Evolutionary conservation across 129 eudicot genomes (phyloP), one percentile per base, ranked within the genome.

Genomic region (Artemisia annua): DNA sequence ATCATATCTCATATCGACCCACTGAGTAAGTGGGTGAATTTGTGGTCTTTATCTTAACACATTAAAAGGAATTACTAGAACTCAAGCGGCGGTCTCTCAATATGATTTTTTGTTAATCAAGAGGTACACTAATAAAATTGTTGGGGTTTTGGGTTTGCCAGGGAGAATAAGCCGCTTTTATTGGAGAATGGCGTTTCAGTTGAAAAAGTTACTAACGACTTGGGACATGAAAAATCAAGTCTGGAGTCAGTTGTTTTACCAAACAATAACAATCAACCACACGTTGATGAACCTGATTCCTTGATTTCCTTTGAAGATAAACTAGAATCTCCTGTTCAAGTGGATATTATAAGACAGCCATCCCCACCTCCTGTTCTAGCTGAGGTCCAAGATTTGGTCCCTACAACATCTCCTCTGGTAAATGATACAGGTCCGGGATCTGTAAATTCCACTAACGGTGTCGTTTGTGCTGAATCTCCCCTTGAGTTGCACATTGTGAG

Each of bases 331-430:
- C 75, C 86, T 67, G 67, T 75, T 49, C 83, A 82, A 80, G 48
- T 80, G 49, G 89, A 78, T 52, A 74, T 90, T 65, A 67, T 86
- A 22, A 86, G 91, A 74, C 99, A 94, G 71, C 99, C 97, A 69
- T 88, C 89, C 66, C 99, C 99, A 19, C 97, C 97, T 18, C 89
- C 99, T 60, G 87, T 94, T 64, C 87, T 94, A 66, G 97, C 97
- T 59, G 91, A 94, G 16, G 97, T 94, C 71, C 97, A 87, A 60
- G 96, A 94, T 82, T 73, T 94, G 82, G 39, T 84, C 19, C 89
- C 93, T 43, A 46, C 83, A 24, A 66, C 80, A 59, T 78, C 90
- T 65, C 70, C 84, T 71, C 57, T 39, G 46, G 11, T 39, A 39
- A 39, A 39, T 32, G 84, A 74, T 57, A 64, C 78, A 17, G 86